Base-by-base conservation (phyloP, 2,329 filamentous ascomycete species). In the Monosporascus sp. region DNA sequence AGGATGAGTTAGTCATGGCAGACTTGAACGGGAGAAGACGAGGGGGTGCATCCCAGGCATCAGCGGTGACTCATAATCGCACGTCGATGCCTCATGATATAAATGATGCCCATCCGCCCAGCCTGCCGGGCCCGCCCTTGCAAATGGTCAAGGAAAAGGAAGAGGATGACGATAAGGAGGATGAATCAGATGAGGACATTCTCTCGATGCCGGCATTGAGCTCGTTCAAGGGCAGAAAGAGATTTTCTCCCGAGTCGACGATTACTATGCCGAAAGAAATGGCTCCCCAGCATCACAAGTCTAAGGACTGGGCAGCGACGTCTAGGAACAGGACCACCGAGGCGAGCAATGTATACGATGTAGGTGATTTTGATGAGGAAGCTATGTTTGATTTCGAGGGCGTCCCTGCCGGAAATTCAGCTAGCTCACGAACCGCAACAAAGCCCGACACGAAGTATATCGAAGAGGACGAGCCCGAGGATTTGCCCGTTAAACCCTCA, bases 331-430 rank as follows among this genome's bases (percentile, higher is more conserved):
- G 34, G 50, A 53, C 24, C 52, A 38, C n/a, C 49, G 41, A 46
- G 51, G 37, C 41, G 59, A 19, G 47, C 8, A 38, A 38, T 43
- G 14, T 7, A 11, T 34, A 40, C 2, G 57, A 50, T 31, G 49
- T 56, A 16, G 64, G 41, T 16, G 43, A 66, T 14, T 49, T 51
- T 20, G 62, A 69, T 3, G 71, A 73, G 4, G 73, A 75, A 31
- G 74, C 73, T 7, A 61, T 79, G 58, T 80, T 80, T 56, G 65
- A 73, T 5, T 80, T 79, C 52, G 77, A 80, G 49, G 68, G 69
- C 2, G 59, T 69, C 9, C 68, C 63, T 45, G 63, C 46, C 17
- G 59, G 58, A 19, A 48, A 51, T 9, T 36, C 47, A 1, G 20
- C 41, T 24, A 36, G 16, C 38, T 26, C 34, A 31, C 45, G 20